Evolutionary conservation across 768 basidiomycete species (phyloP).

Genomic region (Phanerodontia chrysosporium): DNA sequence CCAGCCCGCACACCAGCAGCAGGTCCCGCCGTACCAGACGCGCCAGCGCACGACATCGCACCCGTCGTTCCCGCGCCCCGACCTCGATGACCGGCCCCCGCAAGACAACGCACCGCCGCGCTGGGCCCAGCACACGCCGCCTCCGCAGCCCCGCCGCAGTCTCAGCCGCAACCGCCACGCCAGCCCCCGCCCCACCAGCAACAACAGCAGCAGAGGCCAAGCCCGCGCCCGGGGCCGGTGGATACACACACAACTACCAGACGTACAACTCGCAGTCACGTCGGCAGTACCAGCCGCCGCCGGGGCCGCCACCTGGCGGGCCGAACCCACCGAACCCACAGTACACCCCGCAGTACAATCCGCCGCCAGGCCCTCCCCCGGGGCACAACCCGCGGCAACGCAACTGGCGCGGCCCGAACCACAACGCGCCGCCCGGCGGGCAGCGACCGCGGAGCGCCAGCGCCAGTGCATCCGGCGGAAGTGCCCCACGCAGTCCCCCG

Average conservation of each 20-base stretch:
- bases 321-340: neutral
- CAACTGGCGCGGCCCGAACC: conserved; percentile 9
- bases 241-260: neutral
- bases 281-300: neutral
- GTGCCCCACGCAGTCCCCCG: too few relatives aligned
- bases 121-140: neutral
- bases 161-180: neutral
- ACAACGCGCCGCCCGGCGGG: conserved; percentile 11
- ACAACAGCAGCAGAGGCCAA: neutral
- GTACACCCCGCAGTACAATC: conserved; percentile 4
- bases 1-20: conserved; percentile 12
- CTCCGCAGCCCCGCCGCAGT: conserved; percentile 2
- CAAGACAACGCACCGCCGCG: neutral
- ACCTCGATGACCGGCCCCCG: conserved; percentile 46
- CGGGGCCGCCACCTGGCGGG: too few relatives aligned
- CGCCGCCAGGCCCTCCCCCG: conserved; percentile 11
- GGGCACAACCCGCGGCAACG: conserved; percentile 16
- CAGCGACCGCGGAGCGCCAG: conserved; percentile 40
- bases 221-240: too few relatives aligned
- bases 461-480: too few relatives aligned
- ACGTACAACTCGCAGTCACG: neutral
- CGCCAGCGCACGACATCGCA: conserved; percentile 26
- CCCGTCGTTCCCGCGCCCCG: conserved; percentile 51
- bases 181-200: too few relatives aligned
- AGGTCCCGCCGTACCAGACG: conserved; percentile 19